Conservation (phyloP, 805 yeast genomes). For the Maudiozyma saulgeensis region DNA sequence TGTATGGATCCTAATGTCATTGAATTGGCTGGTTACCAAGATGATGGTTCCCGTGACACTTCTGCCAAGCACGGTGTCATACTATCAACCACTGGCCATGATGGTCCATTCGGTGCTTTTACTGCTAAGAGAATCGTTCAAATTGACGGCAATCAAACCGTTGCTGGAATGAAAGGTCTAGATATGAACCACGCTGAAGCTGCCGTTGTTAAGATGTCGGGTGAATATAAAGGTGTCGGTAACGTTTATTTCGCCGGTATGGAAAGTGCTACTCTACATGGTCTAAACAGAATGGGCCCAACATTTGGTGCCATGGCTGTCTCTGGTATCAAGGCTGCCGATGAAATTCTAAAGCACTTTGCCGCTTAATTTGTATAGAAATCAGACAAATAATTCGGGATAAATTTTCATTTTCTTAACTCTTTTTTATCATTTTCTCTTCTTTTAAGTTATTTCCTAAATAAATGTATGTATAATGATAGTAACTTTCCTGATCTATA, state of each 20-base stretch:
- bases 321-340: conserved; percentile 74
- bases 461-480: no score
- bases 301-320: conserved; percentile 76
- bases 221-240: conserved; percentile 28
- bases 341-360: conserved; percentile 31
- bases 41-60: conserved; percentile 29
- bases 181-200: conserved; percentile 76
- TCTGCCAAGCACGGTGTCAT: conserved; percentile 38
- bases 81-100: conserved; percentile 70
- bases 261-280: conserved; percentile 73
- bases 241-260: conserved; percentile 44
- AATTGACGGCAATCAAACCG: conserved; percentile 37
- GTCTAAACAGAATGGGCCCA: conserved; percentile 77
- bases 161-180: conserved; percentile 67
- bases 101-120: conserved; percentile 78
- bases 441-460: no score
- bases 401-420: no score
- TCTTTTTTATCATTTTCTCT: no score
- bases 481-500: no score
- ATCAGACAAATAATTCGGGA: no score
- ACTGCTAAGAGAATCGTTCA: conserved; percentile 59
- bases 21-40: conserved; percentile 36
- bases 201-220: conserved; percentile 60
- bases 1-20: conserved; percentile 81
- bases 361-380: neutral